Conservation (phyloP, 768 basidiomycete genomes). For the Asterophora parasitica region DNA sequence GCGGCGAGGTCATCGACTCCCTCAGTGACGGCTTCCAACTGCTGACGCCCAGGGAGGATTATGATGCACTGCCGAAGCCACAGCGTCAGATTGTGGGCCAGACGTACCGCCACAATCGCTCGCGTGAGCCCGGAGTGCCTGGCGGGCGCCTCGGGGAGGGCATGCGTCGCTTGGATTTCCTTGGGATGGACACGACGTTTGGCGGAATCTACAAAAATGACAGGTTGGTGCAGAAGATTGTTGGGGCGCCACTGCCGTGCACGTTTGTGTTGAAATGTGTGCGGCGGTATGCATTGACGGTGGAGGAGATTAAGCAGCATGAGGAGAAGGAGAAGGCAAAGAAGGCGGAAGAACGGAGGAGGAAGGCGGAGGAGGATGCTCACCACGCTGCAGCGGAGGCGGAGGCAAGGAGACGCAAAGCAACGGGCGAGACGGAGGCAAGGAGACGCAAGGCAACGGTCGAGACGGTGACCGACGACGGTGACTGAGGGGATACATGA, state of each 20-base stretch:
- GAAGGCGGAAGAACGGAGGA: conserved; percentile 6
- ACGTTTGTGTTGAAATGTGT: conserved; percentile 56
- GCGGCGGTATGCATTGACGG: conserved; percentile 41
- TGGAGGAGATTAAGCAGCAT: conserved; percentile 46
- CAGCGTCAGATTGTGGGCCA: conserved; percentile 40
- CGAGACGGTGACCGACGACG: conserved; percentile 7
- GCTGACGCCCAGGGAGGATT: conserved; percentile 50
- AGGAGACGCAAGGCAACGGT: conserved; percentile 10
- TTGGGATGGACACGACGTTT: conserved; percentile 53
- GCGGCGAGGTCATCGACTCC: conserved; percentile 58
- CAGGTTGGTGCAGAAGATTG: conserved; percentile 34
- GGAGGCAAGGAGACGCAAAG: neutral
- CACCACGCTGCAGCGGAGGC: conserved; percentile 33
- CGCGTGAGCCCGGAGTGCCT: conserved; percentile 56
- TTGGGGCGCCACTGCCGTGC: conserved; percentile 49
- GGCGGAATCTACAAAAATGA: conserved; percentile 56
- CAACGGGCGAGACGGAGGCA: conserved; percentile 7
- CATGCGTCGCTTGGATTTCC: conserved; percentile 64
- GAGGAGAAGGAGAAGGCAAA: conserved; percentile 29
- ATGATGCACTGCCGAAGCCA: conserved; percentile 30
- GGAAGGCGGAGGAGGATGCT: conserved; percentile 48
- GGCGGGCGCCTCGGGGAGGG: conserved; percentile 63
- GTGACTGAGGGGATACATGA: neutral
- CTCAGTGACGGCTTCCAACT: conserved; percentile 47
- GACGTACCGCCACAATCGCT: conserved; percentile 64